Evolutionary conservation across 1,139 yeast genomes (phyloP), one percentile per base, ranked within the genome.

Genomic region (Pichia sp.): DNA sequence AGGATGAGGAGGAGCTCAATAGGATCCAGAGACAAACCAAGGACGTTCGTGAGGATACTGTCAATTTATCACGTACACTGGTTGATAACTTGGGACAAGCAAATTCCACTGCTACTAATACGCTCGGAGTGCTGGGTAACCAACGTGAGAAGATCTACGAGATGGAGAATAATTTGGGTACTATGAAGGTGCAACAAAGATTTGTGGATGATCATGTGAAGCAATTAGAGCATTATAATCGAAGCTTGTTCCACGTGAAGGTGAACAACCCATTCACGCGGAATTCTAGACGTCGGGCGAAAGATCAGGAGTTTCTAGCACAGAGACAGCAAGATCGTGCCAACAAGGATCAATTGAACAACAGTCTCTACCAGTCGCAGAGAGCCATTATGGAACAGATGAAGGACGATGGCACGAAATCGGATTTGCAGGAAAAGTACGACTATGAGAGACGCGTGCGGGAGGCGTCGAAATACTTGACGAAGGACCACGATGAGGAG

Each of bases 51-150:
- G 93, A 86, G 51, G 93, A 86, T 51, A 81, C 96, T 1, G 77
- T 87, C 14, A 80, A 85, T 9, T 77, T 87, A 33, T 83, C 97
- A 0, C 71, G 94, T 51, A 87, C 87, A 50, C 87, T 96, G 0
- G 64, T 91, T 42, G 72, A 82, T 49, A 77, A 85, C 77, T 94
- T 96, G 1, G 82, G 82, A 46, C 93, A 86, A 50, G 96, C 97
- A 1, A 96, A 88, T 57, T 83, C 82, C 37, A 74, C 88, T 8
- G 98, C 95, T 19, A 72, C 86, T 36, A 86, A 88, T 56, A 82
- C 97, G 0, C 63, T 88, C 48, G 96, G 96, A 20, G 78, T 86
- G 77, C 69, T 91, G 38, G 97, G 97, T 21, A 75, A 91, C 16
- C 98, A 93, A 59, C 79, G 94, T 38, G 96, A 87, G 56, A 67